Evolutionary conservation across 352 stramenopile genomes (phyloP).

Genomic region (Saprolegnia parasitica): DNA sequence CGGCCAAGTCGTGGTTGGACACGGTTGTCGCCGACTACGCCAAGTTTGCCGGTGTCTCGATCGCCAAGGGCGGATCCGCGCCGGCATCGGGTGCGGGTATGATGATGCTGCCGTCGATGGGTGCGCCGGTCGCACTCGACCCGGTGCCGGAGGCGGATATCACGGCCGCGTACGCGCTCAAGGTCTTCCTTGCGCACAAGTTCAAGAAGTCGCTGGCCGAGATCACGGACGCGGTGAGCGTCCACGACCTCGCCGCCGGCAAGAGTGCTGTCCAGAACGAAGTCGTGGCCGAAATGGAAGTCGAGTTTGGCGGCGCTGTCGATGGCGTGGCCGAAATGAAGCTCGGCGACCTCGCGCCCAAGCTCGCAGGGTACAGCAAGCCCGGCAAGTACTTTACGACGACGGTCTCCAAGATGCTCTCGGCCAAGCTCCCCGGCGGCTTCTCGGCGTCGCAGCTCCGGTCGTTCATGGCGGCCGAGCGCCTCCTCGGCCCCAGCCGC

Average conservation of each 20-base stretch:
- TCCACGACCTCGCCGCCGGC: conserved; percentile 74
- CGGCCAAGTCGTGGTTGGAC: conserved; percentile 80
- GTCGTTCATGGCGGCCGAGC: conserved; percentile 61
- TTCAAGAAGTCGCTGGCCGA: conserved; percentile 67
- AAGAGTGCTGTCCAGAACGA: conserved; percentile 88
- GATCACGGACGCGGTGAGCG: conserved; percentile 52
- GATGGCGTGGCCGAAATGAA: conserved; percentile 78
- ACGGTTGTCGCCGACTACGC: conserved; percentile 61
- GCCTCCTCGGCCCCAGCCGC: conserved; percentile 60
- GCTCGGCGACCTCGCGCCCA: conserved; percentile 58
- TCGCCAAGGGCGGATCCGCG: conserved; percentile 36
- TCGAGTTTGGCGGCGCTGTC: conserved; percentile 73
- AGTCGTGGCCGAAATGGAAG: conserved; percentile 79
- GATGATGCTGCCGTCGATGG: conserved; percentile 30
- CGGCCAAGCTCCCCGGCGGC: conserved; percentile 75
- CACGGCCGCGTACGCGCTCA: conserved; percentile 61
- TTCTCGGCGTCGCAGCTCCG: conserved; percentile 75
- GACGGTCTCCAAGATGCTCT: conserved; percentile 75
- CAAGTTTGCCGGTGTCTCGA: conserved; percentile 63
- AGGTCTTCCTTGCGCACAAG: conserved; percentile 73
- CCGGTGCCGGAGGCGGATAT: conserved; percentile 43
- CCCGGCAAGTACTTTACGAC: conserved; percentile 68
- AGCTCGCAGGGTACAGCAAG: conserved; percentile 62
- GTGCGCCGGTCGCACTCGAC: conserved; percentile 47
- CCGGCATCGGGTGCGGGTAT: conserved; percentile 18